Evolutionary conservation across 352 stramenopile genomes (phyloP), one percentile per base, ranked within the genome.

Genomic region (Globisporangium parvum): DNA sequence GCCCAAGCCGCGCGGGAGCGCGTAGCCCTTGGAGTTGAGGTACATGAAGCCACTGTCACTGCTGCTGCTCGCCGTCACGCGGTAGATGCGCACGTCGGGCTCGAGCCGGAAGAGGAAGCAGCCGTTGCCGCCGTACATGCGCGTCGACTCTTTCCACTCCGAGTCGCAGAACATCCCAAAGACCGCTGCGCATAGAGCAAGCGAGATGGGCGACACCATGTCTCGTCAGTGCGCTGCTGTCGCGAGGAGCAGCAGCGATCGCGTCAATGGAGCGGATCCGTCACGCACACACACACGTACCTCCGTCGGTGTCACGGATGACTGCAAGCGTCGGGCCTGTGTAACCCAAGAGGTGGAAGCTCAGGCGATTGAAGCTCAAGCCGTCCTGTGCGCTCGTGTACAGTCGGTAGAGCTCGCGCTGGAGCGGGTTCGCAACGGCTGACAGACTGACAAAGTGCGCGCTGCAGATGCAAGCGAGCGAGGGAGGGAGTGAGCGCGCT

Each of bases 131-230:
- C 85, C 85, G 57, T 88, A 94, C 41, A 82, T 86, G 33, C 78
- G 83, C 40, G 60, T 92, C 40, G 79, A 87, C 47, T 91, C 80
- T 52, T 87, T 89, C 85, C 85, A 94, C 42, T 91, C 80, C 0
- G 76, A 87, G 65, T 94, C 85, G 51, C 80, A 90, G 59, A 88
- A 93, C 70, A 91, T 88, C 8, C 85, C 85, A 69, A 94, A 94
- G n/a, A 88, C 66, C 44, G 77, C 84, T 94, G 63, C 10, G 18
- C 1, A 6, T 31, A 6, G 6, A 33, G 28, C 20, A 21, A 39
- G 20, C 23, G 26, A 55, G 26, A 45, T 5, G 12, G 14, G 28
- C 12, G 23, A 59, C 26, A 54, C 15, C 39, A n/a, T 20, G 12
- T 21, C 6, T 46, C 42, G 11, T 10, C 28, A 17, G 23, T 37